Base-by-base conservation (phyloP, 345 rosid species). In the Eucalyptus cloeziana region DNA sequence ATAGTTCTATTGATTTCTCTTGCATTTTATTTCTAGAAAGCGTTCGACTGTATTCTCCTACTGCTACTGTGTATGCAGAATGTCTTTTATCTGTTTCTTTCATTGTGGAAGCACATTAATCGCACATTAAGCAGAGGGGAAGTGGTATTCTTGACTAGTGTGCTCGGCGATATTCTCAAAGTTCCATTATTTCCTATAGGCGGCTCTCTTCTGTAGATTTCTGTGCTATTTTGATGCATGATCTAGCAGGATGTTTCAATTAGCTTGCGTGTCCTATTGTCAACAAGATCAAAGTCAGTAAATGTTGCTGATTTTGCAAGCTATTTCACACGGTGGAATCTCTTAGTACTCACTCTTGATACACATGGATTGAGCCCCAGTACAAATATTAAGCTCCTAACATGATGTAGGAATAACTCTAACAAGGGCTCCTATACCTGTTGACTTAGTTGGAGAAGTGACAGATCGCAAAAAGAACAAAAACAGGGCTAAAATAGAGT, bases 101-200 rank as follows among this genome's bases (percentile, higher is more conserved):
- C 8, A 21, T 3, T 10, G 1, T 4, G 14, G 14, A 71, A 71
- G 45, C 27, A 71, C 27, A 21, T 40, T 37, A 37, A 1, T 71
- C 25, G 83, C 5, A 10, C 83, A 71, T 37, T 71, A 71, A 71
- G 83, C 83, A 9, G 45, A 0, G 27, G 83, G 27, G 47, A 71
- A 71, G 27, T 21, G 83, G 47, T 71, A 37, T 71, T 37, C 83
- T 71, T 5, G 8, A 71, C 13, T 44, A 71, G 14, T 19, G 27
- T 3, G 83, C 8, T 0, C 2, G 1, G 45, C 1, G 45, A 71
- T 71, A 21, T 10, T 37, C 83, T 37, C 19, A 37, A 3, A 37
- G 45, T 71, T 71, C 5, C 27, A 71, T 71, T 10, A 71, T 71
- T 71, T 71, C 14, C 83, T 71, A 37, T 1, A 71, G 0, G 14